Evolutionary conservation across 2,329 filamentous ascomycete genomes (phyloP).

Genomic region (Fusarium nelsonii): DNA sequence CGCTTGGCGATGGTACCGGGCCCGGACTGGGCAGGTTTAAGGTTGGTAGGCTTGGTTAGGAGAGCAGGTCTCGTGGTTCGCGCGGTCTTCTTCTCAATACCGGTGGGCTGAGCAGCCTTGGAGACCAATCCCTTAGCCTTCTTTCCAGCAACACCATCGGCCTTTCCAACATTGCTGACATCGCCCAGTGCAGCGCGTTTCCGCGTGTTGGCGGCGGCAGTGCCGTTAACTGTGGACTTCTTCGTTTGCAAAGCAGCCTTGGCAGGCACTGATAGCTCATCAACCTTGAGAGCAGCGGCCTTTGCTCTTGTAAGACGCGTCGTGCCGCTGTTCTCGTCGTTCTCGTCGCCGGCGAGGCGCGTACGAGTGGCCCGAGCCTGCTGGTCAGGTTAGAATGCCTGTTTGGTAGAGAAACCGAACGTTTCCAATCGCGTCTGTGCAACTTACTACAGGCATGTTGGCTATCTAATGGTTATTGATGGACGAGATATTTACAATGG

Average conservation of each 20-base stretch:
- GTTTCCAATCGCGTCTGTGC: conserved; percentile 27
- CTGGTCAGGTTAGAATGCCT: conserved; percentile 25
- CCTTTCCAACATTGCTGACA: conserved; percentile 94
- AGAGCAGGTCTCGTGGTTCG: conserved; percentile 73
- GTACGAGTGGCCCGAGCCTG: conserved; percentile 78
- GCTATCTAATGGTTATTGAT: conserved; percentile 43
- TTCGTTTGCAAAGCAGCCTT: conserved; percentile 78
- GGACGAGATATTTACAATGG: conserved; percentile 40
- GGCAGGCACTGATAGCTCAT: conserved; percentile 68
- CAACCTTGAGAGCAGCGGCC: conserved; percentile 78
- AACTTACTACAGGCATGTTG: conserved; percentile 56
- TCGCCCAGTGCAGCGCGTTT: conserved; percentile 91
- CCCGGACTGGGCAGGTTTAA: conserved; percentile 74
- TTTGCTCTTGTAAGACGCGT: conserved; percentile 95
- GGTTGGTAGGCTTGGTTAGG: conserved; percentile 76
- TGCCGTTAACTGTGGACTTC: conserved; percentile 67
- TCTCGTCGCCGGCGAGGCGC: conserved; percentile 87
- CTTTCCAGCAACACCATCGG: conserved; percentile 77
- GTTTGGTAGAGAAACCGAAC: neutral
- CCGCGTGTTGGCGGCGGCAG: conserved; percentile 64
- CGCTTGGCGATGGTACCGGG: conserved; percentile 81
- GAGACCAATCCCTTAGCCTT: conserved; percentile 80
- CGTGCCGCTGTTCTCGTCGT: conserved; percentile 86
- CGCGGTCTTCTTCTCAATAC: conserved; percentile 77
- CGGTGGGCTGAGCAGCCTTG: conserved; percentile 84